Conservation (phyloP, 306 rosid genomes). For the Fagus crenata region DNA sequence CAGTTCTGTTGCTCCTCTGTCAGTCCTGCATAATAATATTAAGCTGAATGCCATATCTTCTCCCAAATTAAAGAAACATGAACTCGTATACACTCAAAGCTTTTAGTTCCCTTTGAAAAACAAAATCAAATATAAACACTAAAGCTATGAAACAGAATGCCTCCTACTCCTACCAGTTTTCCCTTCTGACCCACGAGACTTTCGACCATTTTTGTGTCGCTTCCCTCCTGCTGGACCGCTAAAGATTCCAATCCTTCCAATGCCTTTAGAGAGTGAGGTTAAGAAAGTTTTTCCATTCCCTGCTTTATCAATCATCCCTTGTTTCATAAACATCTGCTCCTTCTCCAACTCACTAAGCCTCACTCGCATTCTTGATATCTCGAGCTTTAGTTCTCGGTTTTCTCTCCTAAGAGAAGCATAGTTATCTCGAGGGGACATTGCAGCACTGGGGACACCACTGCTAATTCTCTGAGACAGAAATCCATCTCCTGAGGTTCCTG, state of each 20-base stretch:
- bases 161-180: constrained; percentile 79
- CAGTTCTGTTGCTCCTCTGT: not conserved
- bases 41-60: not conserved
- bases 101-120: not conserved
- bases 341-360: constrained; percentile 92
- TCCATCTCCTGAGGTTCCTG: constrained; percentile 64
- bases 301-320: constrained; percentile 70
- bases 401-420: constrained; percentile 84
- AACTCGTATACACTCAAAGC: not conserved
- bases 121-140: not conserved
- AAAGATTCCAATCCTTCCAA: constrained; percentile 72
- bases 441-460: constrained; percentile 84
- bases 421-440: constrained; percentile 85
- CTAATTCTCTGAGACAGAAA: constrained; percentile 65
- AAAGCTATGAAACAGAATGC: constrained; percentile 55
- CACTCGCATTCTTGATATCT: constrained; percentile 81
- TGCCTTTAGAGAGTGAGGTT: constrained; percentile 77
- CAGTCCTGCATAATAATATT: not conserved
- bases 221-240: constrained; percentile 60
- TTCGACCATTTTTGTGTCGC: constrained; percentile 55
- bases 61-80: not conserved
- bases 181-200: constrained; percentile 56
- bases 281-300: constrained; percentile 71
- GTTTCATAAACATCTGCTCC: constrained; percentile 77
- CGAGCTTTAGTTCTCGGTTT: constrained; percentile 82